Percentiles rank a stretch among this genome's conserved stretches.
Evolutionary conservation across 495 filamentous ascomycete species (phyloP).

Genomic region (Trichoderma reesei): DNA sequence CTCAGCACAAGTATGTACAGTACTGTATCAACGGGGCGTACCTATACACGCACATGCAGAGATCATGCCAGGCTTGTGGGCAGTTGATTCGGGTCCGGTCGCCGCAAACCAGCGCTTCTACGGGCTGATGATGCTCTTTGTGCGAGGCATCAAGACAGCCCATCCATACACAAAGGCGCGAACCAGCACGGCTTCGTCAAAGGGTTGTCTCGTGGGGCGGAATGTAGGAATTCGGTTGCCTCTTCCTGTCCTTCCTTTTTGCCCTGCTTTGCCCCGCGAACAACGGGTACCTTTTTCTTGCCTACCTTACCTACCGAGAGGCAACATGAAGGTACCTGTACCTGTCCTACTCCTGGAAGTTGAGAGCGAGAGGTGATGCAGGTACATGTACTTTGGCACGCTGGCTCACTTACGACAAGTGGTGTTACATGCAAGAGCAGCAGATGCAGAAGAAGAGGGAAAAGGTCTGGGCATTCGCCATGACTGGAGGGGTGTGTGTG

Average conservation of each 20-base stretch:
- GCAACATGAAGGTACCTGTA: neutral
- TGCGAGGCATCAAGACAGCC: neutral
- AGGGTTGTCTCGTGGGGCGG: too few relatives aligned
- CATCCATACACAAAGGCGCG: neutral
- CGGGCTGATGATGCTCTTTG: neutral
- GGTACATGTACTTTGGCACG: too few relatives aligned
- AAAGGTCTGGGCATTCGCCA: neutral
- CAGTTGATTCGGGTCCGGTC: neutral
- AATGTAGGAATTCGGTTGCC: neutral
- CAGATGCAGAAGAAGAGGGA: neutral
- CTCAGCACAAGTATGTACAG: neutral
- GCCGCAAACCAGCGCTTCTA: neutral
- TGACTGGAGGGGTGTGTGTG: neutral
- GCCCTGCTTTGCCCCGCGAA: neutral
- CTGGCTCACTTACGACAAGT: too few relatives aligned
- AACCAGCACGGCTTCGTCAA: too few relatives aligned
- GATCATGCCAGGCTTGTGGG: too few relatives aligned
- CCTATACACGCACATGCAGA: neutral
- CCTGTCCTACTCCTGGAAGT: too few relatives aligned
- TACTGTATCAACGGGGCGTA: neutral
- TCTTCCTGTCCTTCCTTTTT: neutral
- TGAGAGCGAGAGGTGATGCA: too few relatives aligned
- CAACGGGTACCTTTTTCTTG: neutral
- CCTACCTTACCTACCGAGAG: neutral
- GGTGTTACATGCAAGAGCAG: too few relatives aligned